These are phyloP conservation scores for Astragalus membranaceus DNA, from an alignment of 306 rosid genomes.

Conservation along the genomic window DNA sequence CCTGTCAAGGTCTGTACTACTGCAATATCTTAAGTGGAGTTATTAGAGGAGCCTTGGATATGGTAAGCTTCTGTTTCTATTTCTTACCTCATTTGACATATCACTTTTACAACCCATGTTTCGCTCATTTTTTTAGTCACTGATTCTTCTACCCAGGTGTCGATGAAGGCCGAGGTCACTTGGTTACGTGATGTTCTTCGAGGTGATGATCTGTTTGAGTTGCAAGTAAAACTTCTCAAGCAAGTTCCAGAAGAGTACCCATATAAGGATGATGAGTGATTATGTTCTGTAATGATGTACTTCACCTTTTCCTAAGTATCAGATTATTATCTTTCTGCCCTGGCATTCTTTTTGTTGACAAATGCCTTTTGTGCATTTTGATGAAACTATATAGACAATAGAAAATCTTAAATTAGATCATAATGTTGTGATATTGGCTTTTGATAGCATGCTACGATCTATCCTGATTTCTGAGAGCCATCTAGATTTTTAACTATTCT, in stretches of 20 bases:
- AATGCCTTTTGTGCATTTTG: slow-evolving; percentile 2
- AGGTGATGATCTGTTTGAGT: slow-evolving; percentile 87
- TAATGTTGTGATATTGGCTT: neutral
- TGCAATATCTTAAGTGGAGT: slow-evolving; percentile 96
- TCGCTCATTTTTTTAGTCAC: neutral
- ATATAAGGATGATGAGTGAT: slow-evolving; percentile 88
- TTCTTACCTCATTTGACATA: neutral
- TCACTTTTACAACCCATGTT: neutral
- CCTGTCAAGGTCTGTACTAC: slow-evolving; percentile 88
- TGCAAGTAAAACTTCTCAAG: slow-evolving; percentile 91
- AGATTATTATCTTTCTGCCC: slow-evolving; percentile 17
- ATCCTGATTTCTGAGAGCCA: neutral
- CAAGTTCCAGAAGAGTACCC: slow-evolving; percentile 98
- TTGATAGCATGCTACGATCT: neutral
- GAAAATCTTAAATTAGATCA: slow-evolving; percentile 6
- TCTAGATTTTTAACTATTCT: neutral
- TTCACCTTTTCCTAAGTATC: slow-evolving; percentile 1
- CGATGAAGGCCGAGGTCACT: slow-evolving; percentile 92
- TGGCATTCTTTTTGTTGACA: neutral
- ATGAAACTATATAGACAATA: slow-evolving; percentile 1
- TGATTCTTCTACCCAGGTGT: slow-evolving; percentile 46
- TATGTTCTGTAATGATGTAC: slow-evolving; percentile 8
- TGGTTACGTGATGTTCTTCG: slow-evolving; percentile 91
- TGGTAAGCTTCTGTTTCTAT: slow-evolving; percentile 49
- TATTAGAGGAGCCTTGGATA: slow-evolving; percentile 92